These are phyloP conservation scores for Zizania palustris DNA, from an alignment of 202 grass and related monocot genomes.

Conservation along the genomic window DNA sequence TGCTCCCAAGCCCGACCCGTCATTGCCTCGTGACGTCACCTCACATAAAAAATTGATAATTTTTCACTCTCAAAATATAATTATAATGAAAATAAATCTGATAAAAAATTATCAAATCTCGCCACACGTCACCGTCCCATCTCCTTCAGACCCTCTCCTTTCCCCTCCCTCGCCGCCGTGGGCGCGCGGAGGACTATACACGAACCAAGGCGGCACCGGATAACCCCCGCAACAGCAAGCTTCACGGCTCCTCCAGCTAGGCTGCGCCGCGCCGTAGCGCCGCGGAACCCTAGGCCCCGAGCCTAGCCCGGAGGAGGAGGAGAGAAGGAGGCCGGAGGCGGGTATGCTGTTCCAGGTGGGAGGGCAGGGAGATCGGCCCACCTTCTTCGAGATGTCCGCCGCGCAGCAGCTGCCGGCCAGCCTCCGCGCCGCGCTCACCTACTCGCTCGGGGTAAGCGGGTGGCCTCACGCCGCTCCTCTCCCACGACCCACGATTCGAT, in stretches of 20 bases:
- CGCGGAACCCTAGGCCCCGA: not conserved
- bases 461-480: not conserved
- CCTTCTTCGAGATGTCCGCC: slow-evolving; percentile 99
- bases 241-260: slow-evolving; percentile 5
- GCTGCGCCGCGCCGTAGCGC: not conserved
- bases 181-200: slow-evolving; percentile 28
- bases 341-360: slow-evolving; percentile 97
- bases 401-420: slow-evolving; percentile 97
- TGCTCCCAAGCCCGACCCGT: not conserved
- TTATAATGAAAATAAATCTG: no score
- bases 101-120: no score
- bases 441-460: slow-evolving; percentile 79
- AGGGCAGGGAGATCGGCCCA: slow-evolving; percentile 92
- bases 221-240: no score
- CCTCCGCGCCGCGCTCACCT: slow-evolving; percentile 85
- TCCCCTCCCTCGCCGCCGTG: slow-evolving; percentile 36
- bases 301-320: slow-evolving; percentile 15
- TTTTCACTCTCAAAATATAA: no score
- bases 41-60: no score
- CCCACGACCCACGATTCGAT: slow-evolving; percentile 36
- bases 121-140: no score
- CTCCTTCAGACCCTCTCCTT: slow-evolving; percentile 18
- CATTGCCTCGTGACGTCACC: not conserved
- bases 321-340: slow-evolving; percentile 50
- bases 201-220: no score